Evolutionary conservation across 768 basidiomycete species (phyloP).

Genomic region (Rhizopogon roseolus): DNA sequence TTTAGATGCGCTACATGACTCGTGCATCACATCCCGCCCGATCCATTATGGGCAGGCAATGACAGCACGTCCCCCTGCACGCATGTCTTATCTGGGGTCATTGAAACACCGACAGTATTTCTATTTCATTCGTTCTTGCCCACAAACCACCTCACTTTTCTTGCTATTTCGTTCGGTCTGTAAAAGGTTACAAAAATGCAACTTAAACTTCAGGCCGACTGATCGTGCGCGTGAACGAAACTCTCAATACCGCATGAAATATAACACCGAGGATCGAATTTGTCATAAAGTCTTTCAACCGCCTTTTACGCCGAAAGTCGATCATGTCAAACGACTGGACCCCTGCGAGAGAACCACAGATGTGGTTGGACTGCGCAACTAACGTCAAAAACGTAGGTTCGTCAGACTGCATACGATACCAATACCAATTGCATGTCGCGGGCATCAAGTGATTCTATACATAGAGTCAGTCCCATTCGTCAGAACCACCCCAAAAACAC

Average conservation of each 20-base stretch:
- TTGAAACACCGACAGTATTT: too few relatives aligned
- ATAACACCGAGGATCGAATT: constrained; percentile 37
- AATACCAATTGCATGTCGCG: constrained; percentile 25
- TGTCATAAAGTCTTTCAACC: constrained; percentile 33
- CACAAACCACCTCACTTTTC: background rate
- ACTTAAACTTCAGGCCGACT: too few relatives aligned
- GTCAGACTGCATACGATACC: constrained; percentile 34
- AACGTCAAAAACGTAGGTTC: constrained; percentile 46
- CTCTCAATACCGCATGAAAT: background rate
- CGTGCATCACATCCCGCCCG: too few relatives aligned
- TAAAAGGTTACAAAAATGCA: background rate
- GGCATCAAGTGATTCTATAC: too few relatives aligned
- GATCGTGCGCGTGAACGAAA: too few relatives aligned
- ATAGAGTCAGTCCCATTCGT: too few relatives aligned
- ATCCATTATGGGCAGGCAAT: too few relatives aligned
- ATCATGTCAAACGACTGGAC: constrained; percentile 41
- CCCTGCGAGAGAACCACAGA: constrained; percentile 32
- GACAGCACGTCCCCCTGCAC: too few relatives aligned
- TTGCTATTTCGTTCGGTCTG: background rate
- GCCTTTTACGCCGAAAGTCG: constrained; percentile 22
- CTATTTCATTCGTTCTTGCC: too few relatives aligned
- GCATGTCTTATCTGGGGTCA: too few relatives aligned
- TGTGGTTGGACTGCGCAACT: constrained; percentile 32
- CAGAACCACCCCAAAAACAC: too few relatives aligned
- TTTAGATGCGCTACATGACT: too few relatives aligned